Base-by-base conservation (phyloP, 2,329 filamentous ascomycete genomes). In the Karstenula rhodostoma region DNA sequence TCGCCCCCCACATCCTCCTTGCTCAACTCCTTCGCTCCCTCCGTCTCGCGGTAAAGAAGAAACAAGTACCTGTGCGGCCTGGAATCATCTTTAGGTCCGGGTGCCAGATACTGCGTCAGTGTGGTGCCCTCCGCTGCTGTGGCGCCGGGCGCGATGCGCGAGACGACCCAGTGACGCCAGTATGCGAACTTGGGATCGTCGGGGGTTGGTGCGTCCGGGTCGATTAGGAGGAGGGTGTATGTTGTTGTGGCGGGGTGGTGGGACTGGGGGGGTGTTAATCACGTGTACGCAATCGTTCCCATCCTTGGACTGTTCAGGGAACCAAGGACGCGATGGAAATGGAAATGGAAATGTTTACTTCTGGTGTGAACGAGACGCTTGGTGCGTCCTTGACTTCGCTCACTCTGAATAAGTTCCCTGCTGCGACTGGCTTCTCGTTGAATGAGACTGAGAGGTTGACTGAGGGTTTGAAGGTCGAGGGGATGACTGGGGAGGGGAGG, bases 161-260 rank as follows among this genome's bases (percentile, higher is more conserved):
- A 59, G 0, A 85, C 69, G 27, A 86, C 77, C 82, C 83, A 86
- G 65, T 86, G 84, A 22, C 84, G 76, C 83, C 84, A 86, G 66
- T 83, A 85, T 0, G 83, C 81, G 66, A 84, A 86, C 66, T 83
- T 85, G 6, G 83, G 83, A 53, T 86, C 82, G 37, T 84, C 82
- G 0, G 84, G 85, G 0, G 83, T 86, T 0, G 85, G 85, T 22
- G 84, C 84, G 60, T 86, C 85, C 0, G 84, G 84, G 57, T 86
- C 85, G 23, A 85, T 77, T 43, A 86, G 76, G 63, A 86, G 73
- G 53, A 85, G 73, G 37, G 80, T 78, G 70, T 84, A 86, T 1
- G 79, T 63, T 19, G 55, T 59, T 9, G 29, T 29, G 40, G 57
- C 19, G 1, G 25, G 17, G 19, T 25, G 10, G 19, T 47, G 15